Percentiles rank a stretch among this genome's conserved stretches.
Conservation (phyloP, 805 yeast genomes). For the Wickerhamiella shivajii region DNA sequence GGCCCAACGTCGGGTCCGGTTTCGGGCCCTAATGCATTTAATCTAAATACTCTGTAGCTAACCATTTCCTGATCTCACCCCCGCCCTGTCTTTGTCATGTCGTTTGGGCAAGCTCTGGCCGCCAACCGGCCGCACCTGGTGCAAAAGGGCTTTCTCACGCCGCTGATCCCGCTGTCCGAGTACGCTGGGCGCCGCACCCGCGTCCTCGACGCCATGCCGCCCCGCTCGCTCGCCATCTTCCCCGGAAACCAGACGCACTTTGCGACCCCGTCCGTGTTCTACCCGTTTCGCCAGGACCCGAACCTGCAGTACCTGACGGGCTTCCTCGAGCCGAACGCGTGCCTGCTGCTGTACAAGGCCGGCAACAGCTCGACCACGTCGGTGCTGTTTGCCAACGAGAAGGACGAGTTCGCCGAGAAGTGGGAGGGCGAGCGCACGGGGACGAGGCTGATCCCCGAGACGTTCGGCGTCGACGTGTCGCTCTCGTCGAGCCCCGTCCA, state of each 20-base stretch:
- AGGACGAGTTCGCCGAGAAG: conserved; percentile 59
- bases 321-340: conserved; percentile 78
- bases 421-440: conserved; percentile 97
- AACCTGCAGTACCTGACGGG: conserved; percentile 81
- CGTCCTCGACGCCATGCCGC: conserved; percentile 45
- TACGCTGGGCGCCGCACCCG: conserved; percentile 55
- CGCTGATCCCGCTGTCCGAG: conserved; percentile 75
- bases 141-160: conserved; percentile 66
- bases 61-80: neutral
- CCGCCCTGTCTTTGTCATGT: neutral
- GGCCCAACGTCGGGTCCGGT: conserved; percentile 7
- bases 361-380: conserved; percentile 32
- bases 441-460: conserved; percentile 59
- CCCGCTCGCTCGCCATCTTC: conserved; percentile 53
- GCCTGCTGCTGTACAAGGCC: conserved; percentile 36
- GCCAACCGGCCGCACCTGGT: conserved; percentile 75
- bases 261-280: conserved; percentile 83
- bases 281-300: conserved; percentile 84
- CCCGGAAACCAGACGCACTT: conserved; percentile 59
- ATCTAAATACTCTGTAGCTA: neutral
- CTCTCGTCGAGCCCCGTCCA: conserved; percentile 25
- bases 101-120: conserved; percentile 64
- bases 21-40: conserved; percentile 6
- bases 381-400: conserved; percentile 77
- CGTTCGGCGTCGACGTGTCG: conserved; percentile 77